phyloP scores from a whole-genome alignment of 495 filamentous ascomycete species.

The Penicillium coffeae region DNA sequence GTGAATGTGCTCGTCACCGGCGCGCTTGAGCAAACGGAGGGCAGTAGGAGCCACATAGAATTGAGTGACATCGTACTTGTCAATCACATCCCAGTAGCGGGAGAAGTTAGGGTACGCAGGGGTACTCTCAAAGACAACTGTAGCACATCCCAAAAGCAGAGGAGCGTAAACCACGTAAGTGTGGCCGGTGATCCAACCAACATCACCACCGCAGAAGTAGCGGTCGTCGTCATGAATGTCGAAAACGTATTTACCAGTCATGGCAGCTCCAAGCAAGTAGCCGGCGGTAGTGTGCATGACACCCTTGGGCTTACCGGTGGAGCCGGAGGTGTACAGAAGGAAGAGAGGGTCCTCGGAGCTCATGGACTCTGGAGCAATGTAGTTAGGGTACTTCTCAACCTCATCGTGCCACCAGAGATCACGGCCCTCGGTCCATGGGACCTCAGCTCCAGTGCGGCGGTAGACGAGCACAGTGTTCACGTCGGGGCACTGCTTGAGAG shows the following conservation, averaged over 20 bases:
- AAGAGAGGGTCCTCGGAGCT: slow-evolving; percentile 95
- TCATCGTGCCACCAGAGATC: slow-evolving; percentile 99
- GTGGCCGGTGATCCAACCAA: slow-evolving; percentile 99
- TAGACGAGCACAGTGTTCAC: slow-evolving; percentile 82
- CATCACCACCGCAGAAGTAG: slow-evolving; percentile 97
- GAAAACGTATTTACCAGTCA: slow-evolving; percentile 97
- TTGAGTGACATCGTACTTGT: slow-evolving; percentile 90
- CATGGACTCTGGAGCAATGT: slow-evolving; percentile 82
- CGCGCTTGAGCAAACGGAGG: slow-evolving; percentile 87
- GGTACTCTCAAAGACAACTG: slow-evolving; percentile 98
- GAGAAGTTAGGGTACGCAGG: slow-evolving; percentile 97
- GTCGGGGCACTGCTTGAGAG: slow-evolving; percentile 93
- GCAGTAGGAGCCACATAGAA: slow-evolving; percentile 99
- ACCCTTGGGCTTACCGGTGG: slow-evolving; percentile 97
- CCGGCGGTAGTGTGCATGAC: slow-evolving; percentile 97
- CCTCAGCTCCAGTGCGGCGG: slow-evolving; percentile 91
- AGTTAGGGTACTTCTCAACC: slow-evolving; percentile 88
- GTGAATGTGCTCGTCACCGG: slow-evolving; percentile 87
- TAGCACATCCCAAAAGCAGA: slow-evolving; percentile 84
- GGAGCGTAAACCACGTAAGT: slow-evolving; percentile 98
- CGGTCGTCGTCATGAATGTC: slow-evolving; percentile 91
- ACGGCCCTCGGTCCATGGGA: slow-evolving; percentile 83
- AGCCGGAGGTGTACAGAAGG: slow-evolving; percentile 96
- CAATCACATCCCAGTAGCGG: slow-evolving; percentile 97
- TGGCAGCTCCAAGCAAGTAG: slow-evolving; percentile 87